phyloP scores from a whole-genome alignment of 805 yeast genomes.

The Zygosaccharomyces bisporus region DNA sequence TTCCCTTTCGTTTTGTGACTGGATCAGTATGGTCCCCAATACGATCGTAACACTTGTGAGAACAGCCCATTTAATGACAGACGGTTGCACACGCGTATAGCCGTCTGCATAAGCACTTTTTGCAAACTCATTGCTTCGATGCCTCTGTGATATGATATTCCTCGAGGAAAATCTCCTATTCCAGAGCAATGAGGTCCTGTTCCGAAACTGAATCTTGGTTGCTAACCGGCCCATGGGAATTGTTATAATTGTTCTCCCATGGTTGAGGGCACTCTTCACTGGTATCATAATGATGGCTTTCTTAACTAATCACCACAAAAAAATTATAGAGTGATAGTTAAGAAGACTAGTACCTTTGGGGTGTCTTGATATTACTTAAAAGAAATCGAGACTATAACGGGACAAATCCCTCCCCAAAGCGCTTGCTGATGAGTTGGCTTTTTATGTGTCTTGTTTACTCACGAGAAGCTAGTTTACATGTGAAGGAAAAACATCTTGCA shows the following conservation, averaged over 20 bases:
- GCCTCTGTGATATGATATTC: conserved; percentile 11
- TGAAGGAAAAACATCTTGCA: neutral
- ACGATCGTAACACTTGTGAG: conserved; percentile 32
- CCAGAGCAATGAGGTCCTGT: conserved; percentile 28
- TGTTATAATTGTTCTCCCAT: conserved; percentile 19
- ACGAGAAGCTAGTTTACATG: neutral
- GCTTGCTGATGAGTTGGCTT: neutral
- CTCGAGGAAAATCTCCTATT: conserved; percentile 22
- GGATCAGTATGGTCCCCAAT: conserved; percentile 26
- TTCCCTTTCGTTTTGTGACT: conserved; percentile 31
- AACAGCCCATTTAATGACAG: conserved; percentile 29
- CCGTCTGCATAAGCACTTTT: conserved; percentile 10
- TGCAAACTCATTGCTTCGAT: conserved; percentile 11
- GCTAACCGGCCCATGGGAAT: conserved; percentile 21
- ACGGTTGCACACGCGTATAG: conserved; percentile 3
- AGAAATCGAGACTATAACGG: neutral
- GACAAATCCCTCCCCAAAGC: neutral
- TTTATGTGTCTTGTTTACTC: neutral
- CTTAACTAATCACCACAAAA: neutral
- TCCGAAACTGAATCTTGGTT: conserved; percentile 24
- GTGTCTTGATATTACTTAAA: neutral
- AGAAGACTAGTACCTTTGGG: neutral
- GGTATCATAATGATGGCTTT: conserved; percentile 16
- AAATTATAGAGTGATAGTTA: neutral
- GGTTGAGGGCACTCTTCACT: conserved; percentile 20